Evolutionary conservation across 2,329 filamentous ascomycete genomes (phyloP), one percentile per base, ranked within the genome.

Genomic region (Verticillium isaacii): DNA sequence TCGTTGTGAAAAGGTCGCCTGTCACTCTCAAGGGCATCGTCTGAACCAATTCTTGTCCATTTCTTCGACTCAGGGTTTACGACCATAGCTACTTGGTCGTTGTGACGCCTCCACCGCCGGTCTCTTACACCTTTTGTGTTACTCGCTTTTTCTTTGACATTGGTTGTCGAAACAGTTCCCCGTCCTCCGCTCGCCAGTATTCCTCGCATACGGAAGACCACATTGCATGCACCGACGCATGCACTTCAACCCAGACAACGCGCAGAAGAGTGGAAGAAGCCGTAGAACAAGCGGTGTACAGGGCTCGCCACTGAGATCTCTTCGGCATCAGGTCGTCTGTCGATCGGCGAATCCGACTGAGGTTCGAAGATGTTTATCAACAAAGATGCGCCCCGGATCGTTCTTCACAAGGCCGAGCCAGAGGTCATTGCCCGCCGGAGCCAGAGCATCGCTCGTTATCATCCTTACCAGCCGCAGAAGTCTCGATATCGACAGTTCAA

Each of bases 221-320:
- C 58, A 59, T 54, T 32, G 54, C 34, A 15, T 52, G 19, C 14
- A 25, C 19, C 32, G 45, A 59, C 32, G n/a, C 58, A 19, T 29
- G 29, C 32, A 54, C 11, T 17, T 15, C 23, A 32, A 32, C 54
- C 32, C 54, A 56, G 54, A 56, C 54, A 56, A 56, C 54, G 54
- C 29, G 58, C 32, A 32, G 45, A 59, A 59, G 57, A 41, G 2
- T 45, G 14, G 19, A 37, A 32, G 58, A 59, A 59, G 29, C 17
- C 32, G 17, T n/a, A 59, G 41, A 59, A 59, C 29, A 45, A 50
- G 58, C 58, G 58, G 58, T 59, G 58, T 54, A 55, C 12, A 14
- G 5, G 12, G 6, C 25, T 45, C 25, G 39, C 37, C 25, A 25
- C 45, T 9, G 19, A 52, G 8, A 25, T 19, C 23, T 17, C n/a